Percentiles rank a stretch among this genome's conserved stretches.
Conservation (phyloP, 2,329 filamentous ascomycete species). For the Colletotrichum sp. region DNA sequence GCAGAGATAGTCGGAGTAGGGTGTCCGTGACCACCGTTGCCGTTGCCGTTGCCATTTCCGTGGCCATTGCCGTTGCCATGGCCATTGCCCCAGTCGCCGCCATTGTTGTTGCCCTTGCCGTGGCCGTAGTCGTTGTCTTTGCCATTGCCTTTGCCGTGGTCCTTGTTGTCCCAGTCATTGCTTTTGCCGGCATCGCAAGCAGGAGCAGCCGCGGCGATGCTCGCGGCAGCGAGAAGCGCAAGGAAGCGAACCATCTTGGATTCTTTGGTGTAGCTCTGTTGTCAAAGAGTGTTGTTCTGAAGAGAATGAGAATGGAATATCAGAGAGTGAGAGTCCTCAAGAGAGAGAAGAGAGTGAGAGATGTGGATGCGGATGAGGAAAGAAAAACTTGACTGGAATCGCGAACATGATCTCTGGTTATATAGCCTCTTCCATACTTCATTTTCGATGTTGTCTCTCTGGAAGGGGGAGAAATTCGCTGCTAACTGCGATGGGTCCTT, state of each 20-base stretch:
- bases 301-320: background rate
- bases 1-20: background rate
- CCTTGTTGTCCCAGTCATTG: background rate
- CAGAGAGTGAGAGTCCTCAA: background rate
- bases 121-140: background rate
- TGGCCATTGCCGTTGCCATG: background rate
- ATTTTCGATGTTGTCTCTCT: background rate
- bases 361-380: background rate
- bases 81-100: background rate
- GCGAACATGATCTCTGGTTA: background rate
- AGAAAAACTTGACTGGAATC: background rate
- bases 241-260: background rate
- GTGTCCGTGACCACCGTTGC: background rate
- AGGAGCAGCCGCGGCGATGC: background rate
- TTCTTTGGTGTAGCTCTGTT: background rate
- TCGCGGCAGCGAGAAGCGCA: background rate
- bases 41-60: background rate
- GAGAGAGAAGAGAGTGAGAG: background rate
- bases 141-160: background rate
- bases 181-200: background rate
- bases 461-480: background rate
- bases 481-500: background rate
- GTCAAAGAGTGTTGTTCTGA: background rate
- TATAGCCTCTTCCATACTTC: background rate
- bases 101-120: background rate